These are phyloP conservation scores for Erodium chrysanthum DNA, from an alignment of 441 rosid species.

Conservation along the genomic window DNA sequence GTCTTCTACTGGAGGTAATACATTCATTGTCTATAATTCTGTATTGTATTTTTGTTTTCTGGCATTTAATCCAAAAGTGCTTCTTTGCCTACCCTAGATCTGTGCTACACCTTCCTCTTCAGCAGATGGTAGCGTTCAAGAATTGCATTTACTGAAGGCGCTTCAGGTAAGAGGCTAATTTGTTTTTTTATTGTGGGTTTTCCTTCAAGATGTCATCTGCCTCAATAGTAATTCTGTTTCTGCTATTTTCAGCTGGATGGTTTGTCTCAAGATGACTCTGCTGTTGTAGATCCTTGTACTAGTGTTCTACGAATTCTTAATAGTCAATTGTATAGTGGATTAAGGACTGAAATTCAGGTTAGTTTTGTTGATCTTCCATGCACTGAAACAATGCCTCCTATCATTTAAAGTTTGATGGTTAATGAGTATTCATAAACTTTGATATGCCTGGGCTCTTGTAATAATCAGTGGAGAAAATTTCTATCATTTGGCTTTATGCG, in stretches of 20 bases:
- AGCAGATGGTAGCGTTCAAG: constrained; percentile 30
- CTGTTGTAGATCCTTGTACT: constrained; percentile 50
- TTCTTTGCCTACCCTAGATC: constrained; percentile 33
- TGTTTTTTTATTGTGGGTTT: constrained; percentile 1
- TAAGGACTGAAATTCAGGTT: constrained; percentile 70
- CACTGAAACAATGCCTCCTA: background rate
- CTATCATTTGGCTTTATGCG: background rate
- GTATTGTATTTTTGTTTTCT: constrained; percentile 6
- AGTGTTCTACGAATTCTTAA: constrained; percentile 58
- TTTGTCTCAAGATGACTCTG: constrained; percentile 42
- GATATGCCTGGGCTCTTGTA: background rate
- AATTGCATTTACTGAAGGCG: constrained; percentile 47
- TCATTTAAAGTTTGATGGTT: background rate
- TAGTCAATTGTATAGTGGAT: constrained; percentile 36
- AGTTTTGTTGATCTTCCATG: constrained; percentile 14
- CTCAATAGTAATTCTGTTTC: constrained; percentile 12
- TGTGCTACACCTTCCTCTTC: constrained; percentile 40
- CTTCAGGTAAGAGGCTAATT: constrained; percentile 51
- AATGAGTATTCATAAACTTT: background rate
- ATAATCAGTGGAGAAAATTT: background rate
- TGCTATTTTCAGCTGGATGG: constrained; percentile 51
- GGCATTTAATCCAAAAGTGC: constrained; percentile 19
- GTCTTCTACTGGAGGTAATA: constrained; percentile 84
- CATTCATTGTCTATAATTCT: background rate
- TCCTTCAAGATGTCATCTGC: background rate